Conservation (phyloP, 176 grass and related monocot species). For the Rhynchospora tenuis region DNA sequence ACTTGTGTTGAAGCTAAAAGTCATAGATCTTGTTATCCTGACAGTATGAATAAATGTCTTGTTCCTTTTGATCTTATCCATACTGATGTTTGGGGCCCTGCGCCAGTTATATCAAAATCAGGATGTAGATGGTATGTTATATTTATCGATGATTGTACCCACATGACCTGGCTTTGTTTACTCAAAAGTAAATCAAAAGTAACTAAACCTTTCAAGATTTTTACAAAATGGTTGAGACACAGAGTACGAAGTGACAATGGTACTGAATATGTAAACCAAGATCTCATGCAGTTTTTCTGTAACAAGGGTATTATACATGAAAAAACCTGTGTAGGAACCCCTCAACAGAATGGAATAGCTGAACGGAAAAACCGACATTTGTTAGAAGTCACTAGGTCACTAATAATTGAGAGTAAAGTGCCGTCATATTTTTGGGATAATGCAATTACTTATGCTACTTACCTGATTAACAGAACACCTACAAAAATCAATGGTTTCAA, state of each 20-base stretch:
- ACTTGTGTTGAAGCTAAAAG: too few relatives aligned
- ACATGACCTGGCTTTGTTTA: not conserved
- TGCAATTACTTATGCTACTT: too few relatives aligned
- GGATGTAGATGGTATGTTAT: not conserved
- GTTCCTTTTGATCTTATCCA: not conserved
- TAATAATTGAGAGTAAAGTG: too few relatives aligned
- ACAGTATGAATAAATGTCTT: not conserved
- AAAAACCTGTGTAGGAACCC: too few relatives aligned
- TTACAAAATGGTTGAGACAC: not conserved
- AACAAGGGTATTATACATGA: too few relatives aligned
- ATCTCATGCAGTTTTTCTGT: not conserved
- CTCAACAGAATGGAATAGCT: too few relatives aligned
- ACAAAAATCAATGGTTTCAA: too few relatives aligned
- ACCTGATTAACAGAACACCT: too few relatives aligned
- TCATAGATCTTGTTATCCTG: too few relatives aligned
- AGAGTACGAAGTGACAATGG: not conserved
- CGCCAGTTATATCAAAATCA: not conserved
- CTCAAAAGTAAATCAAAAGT: not conserved
- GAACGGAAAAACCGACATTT: too few relatives aligned
- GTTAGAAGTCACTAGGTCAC: too few relatives aligned
- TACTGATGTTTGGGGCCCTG: not conserved
- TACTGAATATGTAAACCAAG: not conserved
- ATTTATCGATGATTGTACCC: not conserved
- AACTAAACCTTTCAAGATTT: not conserved
- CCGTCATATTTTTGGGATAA: too few relatives aligned